Evolutionary conservation across 2,329 filamentous ascomycete species (phyloP).

Genomic region (Exophiala lecanii-corni): DNA sequence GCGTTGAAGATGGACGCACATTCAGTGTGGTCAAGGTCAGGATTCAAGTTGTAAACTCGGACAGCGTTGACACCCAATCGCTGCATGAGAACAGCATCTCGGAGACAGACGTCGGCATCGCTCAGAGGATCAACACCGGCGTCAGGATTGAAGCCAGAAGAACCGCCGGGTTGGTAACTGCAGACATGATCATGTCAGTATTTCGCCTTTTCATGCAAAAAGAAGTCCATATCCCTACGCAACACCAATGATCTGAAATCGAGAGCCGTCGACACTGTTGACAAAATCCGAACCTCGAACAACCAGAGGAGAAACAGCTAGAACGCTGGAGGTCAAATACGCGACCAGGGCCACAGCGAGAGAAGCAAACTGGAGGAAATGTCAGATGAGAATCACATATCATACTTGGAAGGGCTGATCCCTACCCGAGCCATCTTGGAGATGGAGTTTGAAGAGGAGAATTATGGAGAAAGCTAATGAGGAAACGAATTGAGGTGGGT

Average conservation of each 20-base stretch:
- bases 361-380: conserved; percentile 16
- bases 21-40: conserved; percentile 55
- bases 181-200: conserved; percentile 14
- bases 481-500: conserved; percentile 4
- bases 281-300: conserved; percentile 59
- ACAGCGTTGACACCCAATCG: conserved; percentile 60
- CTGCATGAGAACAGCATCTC: conserved; percentile 62
- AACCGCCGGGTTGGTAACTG: conserved; percentile 60
- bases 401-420: too few species aligned
- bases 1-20: conserved; percentile 63
- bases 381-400: neutral
- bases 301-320: conserved; percentile 53
- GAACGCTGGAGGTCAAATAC: conserved; percentile 41
- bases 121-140: conserved; percentile 52
- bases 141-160: conserved; percentile 51
- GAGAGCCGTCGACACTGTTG: conserved; percentile 52
- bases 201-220: conserved; percentile 2
- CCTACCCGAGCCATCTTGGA: conserved; percentile 22
- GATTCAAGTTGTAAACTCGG: conserved; percentile 61
- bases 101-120: conserved; percentile 53
- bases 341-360: conserved; percentile 33
- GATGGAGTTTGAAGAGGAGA: neutral
- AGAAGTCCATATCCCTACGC: conserved; percentile 42
- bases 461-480: conserved; percentile 5
- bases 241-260: conserved; percentile 59